Evolutionary conservation across 2,329 filamentous ascomycete species (phyloP).

Genomic region (Pyrenochaeta sp.): DNA sequence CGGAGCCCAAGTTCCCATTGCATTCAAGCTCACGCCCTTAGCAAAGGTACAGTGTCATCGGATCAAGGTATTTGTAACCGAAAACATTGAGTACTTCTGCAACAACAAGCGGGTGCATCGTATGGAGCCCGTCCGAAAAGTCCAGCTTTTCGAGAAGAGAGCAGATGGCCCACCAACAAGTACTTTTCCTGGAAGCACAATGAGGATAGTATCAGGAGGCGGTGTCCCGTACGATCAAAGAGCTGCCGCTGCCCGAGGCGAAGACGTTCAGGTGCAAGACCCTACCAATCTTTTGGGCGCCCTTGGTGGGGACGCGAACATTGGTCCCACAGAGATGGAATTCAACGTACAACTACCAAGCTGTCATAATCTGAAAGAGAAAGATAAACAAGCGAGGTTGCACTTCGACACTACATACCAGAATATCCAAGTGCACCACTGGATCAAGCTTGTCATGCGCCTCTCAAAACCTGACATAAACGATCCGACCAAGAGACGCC

Average conservation of each 20-base stretch:
- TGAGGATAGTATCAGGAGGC: constrained; percentile 80
- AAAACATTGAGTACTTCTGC: constrained; percentile 91
- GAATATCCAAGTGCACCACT: constrained; percentile 93
- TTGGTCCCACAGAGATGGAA: constrained; percentile 92
- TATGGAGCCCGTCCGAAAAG: constrained; percentile 83
- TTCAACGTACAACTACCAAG: constrained; percentile 92
- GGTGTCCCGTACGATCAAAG: constrained; percentile 74
- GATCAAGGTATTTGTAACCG: constrained; percentile 89
- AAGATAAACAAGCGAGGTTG: constrained; percentile 70
- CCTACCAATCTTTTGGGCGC: constrained; percentile 80
- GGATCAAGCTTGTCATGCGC: constrained; percentile 97
- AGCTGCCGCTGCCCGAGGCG: constrained; percentile 64
- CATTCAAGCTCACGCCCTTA: constrained; percentile 90
- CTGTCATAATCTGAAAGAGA: constrained; percentile 81
- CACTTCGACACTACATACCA: constrained; percentile 94
- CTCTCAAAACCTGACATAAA: constrained; percentile 83
- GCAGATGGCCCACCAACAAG: constrained; percentile 79
- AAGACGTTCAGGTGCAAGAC: constrained; percentile 63
- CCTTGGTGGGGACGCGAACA: constrained; percentile 74
- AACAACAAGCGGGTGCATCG: constrained; percentile 84
- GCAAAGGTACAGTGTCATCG: constrained; percentile 94
- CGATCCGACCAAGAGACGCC: constrained; percentile 79
- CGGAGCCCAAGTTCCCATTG: constrained; percentile 86
- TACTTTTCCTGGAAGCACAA: constrained; percentile 76
- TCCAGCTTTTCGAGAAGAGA: constrained; percentile 86